Base-by-base conservation (phyloP, 305 asterid genomes). In the Coffea humblotiana region DNA sequence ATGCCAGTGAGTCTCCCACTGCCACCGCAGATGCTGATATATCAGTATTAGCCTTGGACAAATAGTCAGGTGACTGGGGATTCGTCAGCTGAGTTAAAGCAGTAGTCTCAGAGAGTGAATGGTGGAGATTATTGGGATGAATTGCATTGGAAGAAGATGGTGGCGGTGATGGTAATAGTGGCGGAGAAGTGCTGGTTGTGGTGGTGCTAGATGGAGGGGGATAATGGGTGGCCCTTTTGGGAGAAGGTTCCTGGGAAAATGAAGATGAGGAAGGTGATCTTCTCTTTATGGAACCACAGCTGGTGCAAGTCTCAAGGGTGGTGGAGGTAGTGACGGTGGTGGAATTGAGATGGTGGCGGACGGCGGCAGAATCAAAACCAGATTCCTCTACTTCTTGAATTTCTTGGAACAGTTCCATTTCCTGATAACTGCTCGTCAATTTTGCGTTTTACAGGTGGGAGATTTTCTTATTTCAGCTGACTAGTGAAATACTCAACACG, bases 221-320 rank as follows among this genome's bases (percentile, higher is more conserved):
- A 14, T 77, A 83, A 77, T 77, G 81, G 37, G 77, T 71, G 77
- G 82, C 71, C 79, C 82, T 83, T 21, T 85, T 86, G 6, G 86
- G 63, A 19, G 80, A 74, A 0, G 89, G 86, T 77, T 85, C 84
- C n/a, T 80, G 83, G 52, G 75, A 78, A 23, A 72, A 77, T 21
- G 75, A 71, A 1, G 79, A 77, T 1, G 65, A n/a, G 14, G 78
- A 51, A n/a, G 78, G 7, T 8, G 77, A 82, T 58, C 88, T 64
- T 56, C 89, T 88, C 71, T 80, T 72, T 69, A 79, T 27, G 74
- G 80, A 56, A 74, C 27, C 52, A 61, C 25, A 0, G 7, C 63
- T 18, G 35, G 48, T 72, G 80, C 82, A 76, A 12, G 77, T 76
- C 27, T 76, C 77, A 13, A 23, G 66, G 72, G 70, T 16, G 52